Evolutionary conservation across 805 yeast species (phyloP), one percentile per base, ranked within the genome.

Genomic region (Phaffomyces thermotolerans): DNA sequence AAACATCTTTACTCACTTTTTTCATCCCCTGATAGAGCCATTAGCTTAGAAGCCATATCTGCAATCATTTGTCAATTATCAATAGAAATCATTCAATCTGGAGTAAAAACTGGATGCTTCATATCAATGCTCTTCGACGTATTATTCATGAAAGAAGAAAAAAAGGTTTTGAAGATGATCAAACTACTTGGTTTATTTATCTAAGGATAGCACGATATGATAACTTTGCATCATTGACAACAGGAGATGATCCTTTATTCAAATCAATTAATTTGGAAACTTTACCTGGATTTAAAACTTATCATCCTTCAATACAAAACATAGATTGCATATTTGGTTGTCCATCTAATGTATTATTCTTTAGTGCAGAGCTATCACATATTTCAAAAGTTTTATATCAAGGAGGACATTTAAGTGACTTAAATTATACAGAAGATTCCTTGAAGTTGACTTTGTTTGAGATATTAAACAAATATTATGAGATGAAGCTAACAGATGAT

Each of bases 161-260:
- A 14, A n/a, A 12, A n/a, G 30, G 35, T 4, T 18, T 34, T 2
- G n/a, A 38, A 32, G 40, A 42, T 0, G 51, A 47, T 39, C 46
- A 47, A 25, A 17, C 40, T 3, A 35, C 44, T 7, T 42, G 46
- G 48, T 47, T 47, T 29, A 40, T 47, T 8, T 47, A 47, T 33
- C n/a, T 45, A 6, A 34, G 51, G 17, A 37, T 47, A 5, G 51
- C 51, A 33, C 39, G 48, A 37, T 47, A 47, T 38, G 51, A 47
- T 32, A 45, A 37, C 25, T 47, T 47, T 45, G 51, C 51, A 8
- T 32, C 39, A 17, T 29, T 47, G 12, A 45, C 51, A 3, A 44
- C 48, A 3, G 51, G 51, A 17, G 46, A 45, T 5, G 36, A 34
- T 24, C 51, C 51, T 6, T 34, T 47, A 18, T 47, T 47, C 22